Evolutionary conservation across 2,329 filamentous ascomycete genomes (phyloP).

Genomic region (Trichoderma asperellum): DNA sequence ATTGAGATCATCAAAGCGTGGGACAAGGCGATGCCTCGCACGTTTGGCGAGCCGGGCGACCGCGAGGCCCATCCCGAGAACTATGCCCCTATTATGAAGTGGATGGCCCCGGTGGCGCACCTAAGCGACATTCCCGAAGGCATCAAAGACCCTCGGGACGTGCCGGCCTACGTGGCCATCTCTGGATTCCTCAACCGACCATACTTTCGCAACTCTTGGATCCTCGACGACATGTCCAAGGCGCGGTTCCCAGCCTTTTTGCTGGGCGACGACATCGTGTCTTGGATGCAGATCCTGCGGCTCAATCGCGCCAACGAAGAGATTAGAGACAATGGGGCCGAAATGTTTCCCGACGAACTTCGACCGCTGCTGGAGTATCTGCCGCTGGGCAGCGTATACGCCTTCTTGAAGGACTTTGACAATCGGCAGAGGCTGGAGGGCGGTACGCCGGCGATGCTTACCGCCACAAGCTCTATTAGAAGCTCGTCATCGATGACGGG

Average conservation of each 20-base stretch:
- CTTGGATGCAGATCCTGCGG: conserved; percentile 43
- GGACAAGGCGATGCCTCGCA: conserved; percentile 39
- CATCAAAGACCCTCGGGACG: conserved; percentile 33
- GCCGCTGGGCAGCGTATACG: conserved; percentile 31
- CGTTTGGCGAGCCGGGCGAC: conserved; percentile 43
- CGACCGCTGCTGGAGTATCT: conserved; percentile 31
- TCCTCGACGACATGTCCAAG: conserved; percentile 43
- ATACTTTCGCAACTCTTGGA: conserved; percentile 45
- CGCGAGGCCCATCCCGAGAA: conserved; percentile 40
- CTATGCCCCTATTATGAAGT: conserved; percentile 41
- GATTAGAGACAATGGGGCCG: conserved; percentile 40
- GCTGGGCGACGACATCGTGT: conserved; percentile 43
- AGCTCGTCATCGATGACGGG: conserved; percentile 18
- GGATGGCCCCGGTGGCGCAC: conserved; percentile 38
- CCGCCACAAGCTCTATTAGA: conserved; percentile 17
- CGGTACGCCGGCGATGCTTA: conserved; percentile 24
- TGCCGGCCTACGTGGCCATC: conserved; percentile 34
- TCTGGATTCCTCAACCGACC: conserved; percentile 39
- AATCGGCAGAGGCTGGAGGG: conserved; percentile 25
- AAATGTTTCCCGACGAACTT: conserved; percentile 38
- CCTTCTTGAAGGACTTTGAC: conserved; percentile 31
- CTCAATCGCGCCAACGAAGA: conserved; percentile 44
- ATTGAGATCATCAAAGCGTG: conserved; percentile 36
- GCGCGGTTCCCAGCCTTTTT: conserved; percentile 40
- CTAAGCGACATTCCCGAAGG: conserved; percentile 34